Conservation (phyloP, 257 asterid species). For the Solanum raphanifolium region DNA sequence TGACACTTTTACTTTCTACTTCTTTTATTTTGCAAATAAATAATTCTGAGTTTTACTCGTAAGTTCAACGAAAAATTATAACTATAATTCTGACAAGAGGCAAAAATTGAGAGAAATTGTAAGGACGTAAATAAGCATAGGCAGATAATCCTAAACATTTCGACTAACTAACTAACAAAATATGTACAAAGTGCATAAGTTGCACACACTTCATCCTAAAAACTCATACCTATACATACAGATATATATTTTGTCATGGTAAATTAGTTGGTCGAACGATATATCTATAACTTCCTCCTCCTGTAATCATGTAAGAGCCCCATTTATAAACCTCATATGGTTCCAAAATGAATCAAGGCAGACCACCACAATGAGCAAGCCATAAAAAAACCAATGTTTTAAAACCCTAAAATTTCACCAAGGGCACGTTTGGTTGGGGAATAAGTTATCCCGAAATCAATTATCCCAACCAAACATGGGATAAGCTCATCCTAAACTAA, state of each 20-base stretch:
- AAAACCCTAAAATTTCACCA: neutral
- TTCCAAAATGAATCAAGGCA: neutral
- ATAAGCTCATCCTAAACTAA: neutral
- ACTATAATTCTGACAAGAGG: neutral
- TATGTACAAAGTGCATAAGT: neutral
- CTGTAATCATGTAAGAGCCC: neutral
- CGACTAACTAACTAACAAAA: neutral
- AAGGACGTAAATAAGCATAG: neutral
- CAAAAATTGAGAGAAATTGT: neutral
- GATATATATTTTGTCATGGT: neutral
- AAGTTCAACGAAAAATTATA: neutral
- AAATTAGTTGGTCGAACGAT: neutral
- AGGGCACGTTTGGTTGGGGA: neutral
- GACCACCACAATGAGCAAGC: neutral
- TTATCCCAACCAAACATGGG: neutral
- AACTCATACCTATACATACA: neutral
- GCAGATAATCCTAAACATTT: neutral
- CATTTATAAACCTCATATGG: neutral
- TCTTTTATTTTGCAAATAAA: neutral
- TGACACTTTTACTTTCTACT: neutral
- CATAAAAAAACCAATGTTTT: neutral
- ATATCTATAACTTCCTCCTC: neutral
- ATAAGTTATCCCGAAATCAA: neutral
- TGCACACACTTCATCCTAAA: neutral
- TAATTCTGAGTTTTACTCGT: neutral